These are phyloP conservation scores for Musa troglodytarum DNA, from an alignment of 176 grass and related monocot species.

Conservation along the genomic window DNA sequence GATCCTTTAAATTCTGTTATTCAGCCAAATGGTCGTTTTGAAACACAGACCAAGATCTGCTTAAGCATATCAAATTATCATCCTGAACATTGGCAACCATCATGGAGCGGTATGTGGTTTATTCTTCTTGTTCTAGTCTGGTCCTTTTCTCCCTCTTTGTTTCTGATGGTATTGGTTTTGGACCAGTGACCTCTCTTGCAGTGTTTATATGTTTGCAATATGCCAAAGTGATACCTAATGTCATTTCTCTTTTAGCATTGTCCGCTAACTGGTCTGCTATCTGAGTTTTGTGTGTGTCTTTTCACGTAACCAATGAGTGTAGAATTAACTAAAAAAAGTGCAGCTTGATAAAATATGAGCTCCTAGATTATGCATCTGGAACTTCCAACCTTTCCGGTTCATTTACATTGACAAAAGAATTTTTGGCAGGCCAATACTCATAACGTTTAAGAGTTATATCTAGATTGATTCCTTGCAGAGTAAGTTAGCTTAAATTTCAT, in stretches of 20 bases:
- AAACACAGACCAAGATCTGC: slow-evolving; percentile 96
- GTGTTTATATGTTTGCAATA: no score
- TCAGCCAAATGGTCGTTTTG: slow-evolving; percentile 96
- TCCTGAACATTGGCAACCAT: slow-evolving; percentile 96
- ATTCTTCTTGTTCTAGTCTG: background rate
- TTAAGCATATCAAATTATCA: slow-evolving; percentile 99
- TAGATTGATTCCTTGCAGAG: no score
- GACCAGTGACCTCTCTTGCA: background rate
- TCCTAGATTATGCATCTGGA: background rate
- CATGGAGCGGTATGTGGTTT: slow-evolving; percentile 76
- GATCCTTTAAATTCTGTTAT: slow-evolving; percentile 19
- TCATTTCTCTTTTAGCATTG: no score
- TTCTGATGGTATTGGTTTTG: background rate
- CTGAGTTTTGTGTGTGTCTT: background rate
- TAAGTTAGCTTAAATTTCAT: no score
- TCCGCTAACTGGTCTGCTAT: background rate
- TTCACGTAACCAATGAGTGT: background rate
- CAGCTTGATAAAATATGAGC: background rate
- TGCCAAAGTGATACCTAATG: no score
- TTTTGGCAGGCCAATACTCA: background rate
- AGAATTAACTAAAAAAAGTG: background rate
- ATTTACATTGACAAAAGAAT: background rate
- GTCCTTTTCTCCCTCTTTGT: background rate
- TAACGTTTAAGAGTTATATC: no score
- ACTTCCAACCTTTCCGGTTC: background rate